phyloP scores from a whole-genome alignment of 805 yeast species.

The Teunomyces atbi region DNA sequence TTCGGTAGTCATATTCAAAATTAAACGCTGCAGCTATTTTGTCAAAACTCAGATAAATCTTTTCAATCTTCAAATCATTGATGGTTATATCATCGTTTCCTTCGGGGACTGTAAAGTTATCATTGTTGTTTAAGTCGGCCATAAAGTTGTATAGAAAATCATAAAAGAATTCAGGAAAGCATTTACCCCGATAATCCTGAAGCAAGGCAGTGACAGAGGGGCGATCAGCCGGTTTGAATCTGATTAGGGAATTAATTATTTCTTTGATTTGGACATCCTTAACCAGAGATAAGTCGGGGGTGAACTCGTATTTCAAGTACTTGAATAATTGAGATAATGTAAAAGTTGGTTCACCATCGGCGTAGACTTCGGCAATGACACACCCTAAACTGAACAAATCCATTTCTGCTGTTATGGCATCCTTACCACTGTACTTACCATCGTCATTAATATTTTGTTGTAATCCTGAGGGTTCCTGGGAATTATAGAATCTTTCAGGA shows the following conservation, averaged over 20 bases:
- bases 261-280: constrained; percentile 49
- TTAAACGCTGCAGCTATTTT: constrained; percentile 30
- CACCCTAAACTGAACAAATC: constrained; percentile 86
- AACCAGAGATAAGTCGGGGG: constrained; percentile 61
- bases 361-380: constrained; percentile 82
- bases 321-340: constrained; percentile 84
- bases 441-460: constrained; percentile 22
- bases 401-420: constrained; percentile 56
- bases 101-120: constrained; percentile 11
- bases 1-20: constrained; percentile 9
- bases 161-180: constrained; percentile 71
- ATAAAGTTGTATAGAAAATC: constrained; percentile 69
- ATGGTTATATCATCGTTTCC: constrained; percentile 20
- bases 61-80: constrained; percentile 52
- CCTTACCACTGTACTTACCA: constrained; percentile 21
- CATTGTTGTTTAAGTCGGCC: constrained; percentile 26
- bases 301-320: constrained; percentile 66
- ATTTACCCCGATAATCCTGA: constrained; percentile 42
- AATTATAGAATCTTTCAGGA: constrained; percentile 76
- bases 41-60: constrained; percentile 59
- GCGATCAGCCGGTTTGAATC: constrained; percentile 61
- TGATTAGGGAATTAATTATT: constrained; percentile 63
- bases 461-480: constrained; percentile 21
- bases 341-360: constrained; percentile 85
- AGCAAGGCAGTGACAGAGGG: constrained; percentile 54